Percentiles rank a stretch among this genome's conserved stretches.
Conservation (phyloP, 2,329 filamentous ascomycete species). For the Nigrospora sphaerica region DNA sequence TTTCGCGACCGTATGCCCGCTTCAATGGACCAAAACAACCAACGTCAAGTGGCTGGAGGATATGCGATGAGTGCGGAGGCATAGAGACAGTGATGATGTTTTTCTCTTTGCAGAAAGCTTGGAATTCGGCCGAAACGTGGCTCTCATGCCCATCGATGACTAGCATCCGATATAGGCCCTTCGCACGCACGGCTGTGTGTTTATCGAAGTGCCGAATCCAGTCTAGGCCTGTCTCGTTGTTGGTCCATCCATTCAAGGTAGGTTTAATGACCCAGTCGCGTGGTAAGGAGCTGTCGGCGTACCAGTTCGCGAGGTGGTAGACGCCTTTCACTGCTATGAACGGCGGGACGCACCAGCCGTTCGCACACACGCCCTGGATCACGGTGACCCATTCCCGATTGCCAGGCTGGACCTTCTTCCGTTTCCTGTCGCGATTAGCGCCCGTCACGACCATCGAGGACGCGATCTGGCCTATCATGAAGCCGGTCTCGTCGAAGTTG, state of each 20-base stretch:
- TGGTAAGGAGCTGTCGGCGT: background rate
- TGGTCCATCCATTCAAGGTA: background rate
- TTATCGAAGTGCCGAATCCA: background rate
- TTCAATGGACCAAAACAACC: too few relatives aligned
- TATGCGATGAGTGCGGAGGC: too few relatives aligned
- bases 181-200: conserved; percentile 2
- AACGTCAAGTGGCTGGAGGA: too few relatives aligned
- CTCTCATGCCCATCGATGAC: conserved; percentile 29
- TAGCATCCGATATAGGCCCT: conserved; percentile 23
- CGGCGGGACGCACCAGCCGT: conserved; percentile 6
- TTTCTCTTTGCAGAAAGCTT: conserved; percentile 23
- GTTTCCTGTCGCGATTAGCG: background rate
- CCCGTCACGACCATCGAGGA: background rate
- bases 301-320: conserved; percentile 1
- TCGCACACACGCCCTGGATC: conserved; percentile 10
- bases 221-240: background rate
- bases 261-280: too few relatives aligned
- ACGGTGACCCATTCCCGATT: conserved; percentile 19
- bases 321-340: conserved; percentile 4
- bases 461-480: too few relatives aligned
- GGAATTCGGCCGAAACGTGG: conserved; percentile 22
- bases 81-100: too few relatives aligned
- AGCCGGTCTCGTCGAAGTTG: conserved; percentile 1
- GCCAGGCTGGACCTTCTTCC: conserved; percentile 5
- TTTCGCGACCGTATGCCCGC: too few relatives aligned